These are phyloP conservation scores for Brassica nigra DNA, from an alignment of 345 rosid species.

Conservation along the genomic window DNA sequence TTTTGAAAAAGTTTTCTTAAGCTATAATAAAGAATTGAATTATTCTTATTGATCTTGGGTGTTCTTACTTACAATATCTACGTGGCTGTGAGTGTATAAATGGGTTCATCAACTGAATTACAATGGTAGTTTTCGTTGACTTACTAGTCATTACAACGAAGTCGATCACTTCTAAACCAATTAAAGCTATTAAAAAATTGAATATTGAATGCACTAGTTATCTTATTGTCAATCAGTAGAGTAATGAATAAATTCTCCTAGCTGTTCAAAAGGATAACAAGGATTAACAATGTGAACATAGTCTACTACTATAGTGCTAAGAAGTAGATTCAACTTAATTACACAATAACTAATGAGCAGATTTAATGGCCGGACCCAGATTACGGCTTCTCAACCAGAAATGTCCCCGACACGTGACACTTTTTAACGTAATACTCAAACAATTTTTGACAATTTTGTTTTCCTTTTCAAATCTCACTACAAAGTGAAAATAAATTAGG, in stretches of 20 bases:
- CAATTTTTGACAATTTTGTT: conserved; percentile 1
- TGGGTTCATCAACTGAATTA: conserved; percentile 27
- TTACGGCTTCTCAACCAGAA: conserved; percentile 34
- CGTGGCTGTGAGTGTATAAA: conserved; percentile 28
- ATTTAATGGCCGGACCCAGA: conserved; percentile 32
- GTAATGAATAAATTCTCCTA: conserved; percentile 2
- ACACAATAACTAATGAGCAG: conserved; percentile 14
- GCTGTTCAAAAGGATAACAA: neutral
- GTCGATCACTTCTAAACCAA: conserved; percentile 36
- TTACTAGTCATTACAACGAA: conserved; percentile 32
- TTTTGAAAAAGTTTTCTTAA: too few species aligned
- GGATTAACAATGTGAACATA: conserved; percentile 34
- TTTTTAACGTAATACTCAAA: conserved; percentile 17
- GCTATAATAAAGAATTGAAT: too few species aligned
- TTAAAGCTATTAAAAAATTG: conserved; percentile 24
- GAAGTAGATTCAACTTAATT: conserved; percentile 17
- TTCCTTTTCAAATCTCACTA: neutral
- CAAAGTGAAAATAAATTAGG: neutral
- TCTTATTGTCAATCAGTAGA: conserved; percentile 21
- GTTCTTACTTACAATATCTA: neutral
- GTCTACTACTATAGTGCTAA: conserved; percentile 11
- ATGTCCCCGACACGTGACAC: conserved; percentile 14
- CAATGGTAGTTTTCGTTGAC: conserved; percentile 27
- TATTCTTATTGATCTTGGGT: too few species aligned
- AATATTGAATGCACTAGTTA: conserved; percentile 15